Conservation (phyloP, 805 yeast species). For the Zygosaccharomyces bailii region DNA sequence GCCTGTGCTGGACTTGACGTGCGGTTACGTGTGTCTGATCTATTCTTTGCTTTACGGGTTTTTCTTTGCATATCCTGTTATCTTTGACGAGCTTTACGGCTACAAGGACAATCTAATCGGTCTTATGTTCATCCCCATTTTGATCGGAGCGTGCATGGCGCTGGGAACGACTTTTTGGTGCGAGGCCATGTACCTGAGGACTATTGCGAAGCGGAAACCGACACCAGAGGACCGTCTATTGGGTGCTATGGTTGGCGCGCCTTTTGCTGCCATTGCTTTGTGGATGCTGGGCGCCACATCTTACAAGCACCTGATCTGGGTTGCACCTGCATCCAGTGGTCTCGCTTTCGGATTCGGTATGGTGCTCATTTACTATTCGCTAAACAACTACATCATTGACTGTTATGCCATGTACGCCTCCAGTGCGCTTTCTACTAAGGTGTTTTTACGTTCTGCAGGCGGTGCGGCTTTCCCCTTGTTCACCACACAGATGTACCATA, state of each 20-base stretch:
- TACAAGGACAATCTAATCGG: slow-evolving; percentile 78
- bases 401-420: slow-evolving; percentile 82
- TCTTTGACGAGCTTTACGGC: slow-evolving; percentile 72
- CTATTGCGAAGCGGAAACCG: slow-evolving; percentile 54
- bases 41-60: slow-evolving; percentile 89
- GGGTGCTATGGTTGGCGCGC: slow-evolving; percentile 81
- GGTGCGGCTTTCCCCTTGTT: slow-evolving; percentile 86
- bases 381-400: slow-evolving; percentile 83
- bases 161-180: slow-evolving; percentile 68
- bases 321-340: slow-evolving; percentile 76
- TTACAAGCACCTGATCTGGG: slow-evolving; percentile 67
- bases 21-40: slow-evolving; percentile 82
- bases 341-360: slow-evolving; percentile 76
- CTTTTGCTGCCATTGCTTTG: slow-evolving; percentile 75
- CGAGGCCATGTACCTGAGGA: slow-evolving; percentile 56
- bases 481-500: slow-evolving; percentile 75
- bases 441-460: slow-evolving; percentile 74
- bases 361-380: slow-evolving; percentile 70
- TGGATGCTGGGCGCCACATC: slow-evolving; percentile 82
- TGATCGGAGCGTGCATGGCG: slow-evolving; percentile 80
- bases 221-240: slow-evolving; percentile 76
- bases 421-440: slow-evolving; percentile 77
- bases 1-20: slow-evolving; percentile 80
- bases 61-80: slow-evolving; percentile 93
- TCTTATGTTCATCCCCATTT: slow-evolving; percentile 82